phyloP scores from a whole-genome alignment of 495 filamentous ascomycete genomes.

The Podospora conica region DNA sequence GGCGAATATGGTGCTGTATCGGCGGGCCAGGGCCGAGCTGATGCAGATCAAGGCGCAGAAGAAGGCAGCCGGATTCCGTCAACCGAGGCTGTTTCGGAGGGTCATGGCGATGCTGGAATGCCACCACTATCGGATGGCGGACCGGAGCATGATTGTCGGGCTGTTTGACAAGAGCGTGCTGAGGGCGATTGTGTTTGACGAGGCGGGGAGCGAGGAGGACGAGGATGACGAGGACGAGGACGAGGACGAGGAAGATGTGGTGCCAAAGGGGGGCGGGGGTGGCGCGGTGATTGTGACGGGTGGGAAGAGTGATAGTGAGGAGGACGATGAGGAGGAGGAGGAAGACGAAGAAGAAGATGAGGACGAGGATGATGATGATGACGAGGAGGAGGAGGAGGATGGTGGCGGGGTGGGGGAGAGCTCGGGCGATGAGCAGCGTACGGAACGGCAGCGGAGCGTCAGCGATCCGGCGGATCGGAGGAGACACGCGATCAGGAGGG shows the following conservation, averaged over 20 bases:
- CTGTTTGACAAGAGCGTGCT: slow-evolving; percentile 88
- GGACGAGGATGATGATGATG: slow-evolving; percentile 16
- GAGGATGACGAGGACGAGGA: neutral
- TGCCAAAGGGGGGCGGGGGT: neutral
- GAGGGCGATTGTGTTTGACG: slow-evolving; percentile 64
- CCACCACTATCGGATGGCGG: slow-evolving; percentile 79
- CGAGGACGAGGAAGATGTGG: neutral
- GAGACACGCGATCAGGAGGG: slow-evolving; percentile 17
- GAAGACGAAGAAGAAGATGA: slow-evolving; percentile 14
- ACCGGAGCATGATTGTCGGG: slow-evolving; percentile 83
- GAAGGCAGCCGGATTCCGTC: slow-evolving; percentile 62
- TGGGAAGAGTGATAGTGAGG: slow-evolving; percentile 18
- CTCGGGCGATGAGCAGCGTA: slow-evolving; percentile 42
- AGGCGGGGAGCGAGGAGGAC: slow-evolving; percentile 29
- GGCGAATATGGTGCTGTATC: slow-evolving; percentile 81
- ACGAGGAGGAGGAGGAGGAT: slow-evolving; percentile 9
- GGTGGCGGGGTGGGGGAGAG: slow-evolving; percentile 22
- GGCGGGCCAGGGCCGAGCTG: slow-evolving; percentile 68
- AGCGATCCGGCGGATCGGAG: slow-evolving; percentile 39
- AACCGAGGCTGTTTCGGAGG: slow-evolving; percentile 71
- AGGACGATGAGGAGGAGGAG: slow-evolving; percentile 9
- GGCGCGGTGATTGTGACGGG: neutral
- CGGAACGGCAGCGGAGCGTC: slow-evolving; percentile 47
- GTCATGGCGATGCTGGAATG: slow-evolving; percentile 80
- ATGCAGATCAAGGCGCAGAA: slow-evolving; percentile 45